Percentiles rank a stretch among this genome's conserved stretches.
phyloP scores from a whole-genome alignment of 805 yeast genomes.

The Ogataea philodendri region DNA sequence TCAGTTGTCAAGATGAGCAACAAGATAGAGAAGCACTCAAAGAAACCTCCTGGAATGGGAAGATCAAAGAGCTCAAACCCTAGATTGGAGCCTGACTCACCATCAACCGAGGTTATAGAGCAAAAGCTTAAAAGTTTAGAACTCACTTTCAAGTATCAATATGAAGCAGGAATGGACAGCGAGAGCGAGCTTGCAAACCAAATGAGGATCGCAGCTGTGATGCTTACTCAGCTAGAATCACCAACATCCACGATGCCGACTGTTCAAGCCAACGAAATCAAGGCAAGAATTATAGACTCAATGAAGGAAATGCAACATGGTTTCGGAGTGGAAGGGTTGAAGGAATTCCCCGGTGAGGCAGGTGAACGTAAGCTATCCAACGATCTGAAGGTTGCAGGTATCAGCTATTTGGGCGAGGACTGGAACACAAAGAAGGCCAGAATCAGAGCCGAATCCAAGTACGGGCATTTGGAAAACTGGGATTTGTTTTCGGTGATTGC shows the following conservation, averaged over 20 bases:
- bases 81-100: slow-evolving; percentile 7
- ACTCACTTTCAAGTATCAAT: slow-evolving; percentile 29
- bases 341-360: slow-evolving; percentile 61
- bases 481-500: slow-evolving; percentile 93
- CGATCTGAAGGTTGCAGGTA: slow-evolving; percentile 83
- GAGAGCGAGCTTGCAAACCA: slow-evolving; percentile 73
- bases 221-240: slow-evolving; percentile 85
- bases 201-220: slow-evolving; percentile 94
- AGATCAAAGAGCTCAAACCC: slow-evolving; percentile 16
- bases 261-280: slow-evolving; percentile 62
- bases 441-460: slow-evolving; percentile 72
- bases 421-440: slow-evolving; percentile 83
- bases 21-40: slow-evolving; percentile 35
- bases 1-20: slow-evolving; percentile 57
- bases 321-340: slow-evolving; percentile 51
- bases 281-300: slow-evolving; percentile 64
- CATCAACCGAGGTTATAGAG: slow-evolving; percentile 16
- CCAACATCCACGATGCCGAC: slow-evolving; percentile 47
- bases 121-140: slow-evolving; percentile 27
- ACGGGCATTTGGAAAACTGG: slow-evolving; percentile 90
- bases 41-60: slow-evolving; percentile 8
- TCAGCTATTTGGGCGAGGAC: slow-evolving; percentile 80
- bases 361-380: slow-evolving; percentile 92
- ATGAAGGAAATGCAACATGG: slow-evolving; percentile 77
- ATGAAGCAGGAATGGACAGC: slow-evolving; percentile 25